Conservation (phyloP, 306 rosid genomes). For the Ormosia emarginata region DNA sequence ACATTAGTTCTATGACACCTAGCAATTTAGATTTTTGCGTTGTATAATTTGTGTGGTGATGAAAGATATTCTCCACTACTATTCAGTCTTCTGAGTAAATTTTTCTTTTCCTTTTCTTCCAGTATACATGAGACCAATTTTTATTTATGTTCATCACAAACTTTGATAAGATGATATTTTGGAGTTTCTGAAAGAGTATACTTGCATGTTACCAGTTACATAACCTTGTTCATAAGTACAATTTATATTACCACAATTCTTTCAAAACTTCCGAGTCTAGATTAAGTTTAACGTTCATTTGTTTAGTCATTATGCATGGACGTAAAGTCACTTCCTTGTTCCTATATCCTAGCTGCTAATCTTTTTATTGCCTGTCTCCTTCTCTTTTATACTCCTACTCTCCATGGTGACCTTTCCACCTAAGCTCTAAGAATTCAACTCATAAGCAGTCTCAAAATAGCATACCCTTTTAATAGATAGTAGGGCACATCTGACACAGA, state of each 20-base stretch:
- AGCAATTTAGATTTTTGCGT: constrained; percentile 22
- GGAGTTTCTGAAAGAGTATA: not conserved
- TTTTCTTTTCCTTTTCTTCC: not conserved
- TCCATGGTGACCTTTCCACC: not conserved
- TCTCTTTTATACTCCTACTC: not conserved
- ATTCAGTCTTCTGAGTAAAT: not conserved
- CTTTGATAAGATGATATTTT: not conserved
- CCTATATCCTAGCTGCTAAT: not conserved
- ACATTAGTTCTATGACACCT: not conserved
- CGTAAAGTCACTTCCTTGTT: not conserved
- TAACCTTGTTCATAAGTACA: not conserved
- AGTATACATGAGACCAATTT: not conserved
- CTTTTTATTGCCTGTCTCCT: not conserved
- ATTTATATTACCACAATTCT: not conserved
- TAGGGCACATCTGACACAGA: not conserved
- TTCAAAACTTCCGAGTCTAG: not conserved
- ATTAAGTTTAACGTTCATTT: not conserved
- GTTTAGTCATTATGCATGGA: not conserved
- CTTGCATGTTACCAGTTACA: not conserved
- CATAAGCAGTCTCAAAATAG: not conserved
- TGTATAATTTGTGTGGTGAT: constrained; percentile 29
- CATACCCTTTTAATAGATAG: not conserved
- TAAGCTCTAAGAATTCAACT: not conserved
- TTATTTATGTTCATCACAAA: not conserved
- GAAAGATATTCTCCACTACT: not conserved